Conservation (phyloP, 2,329 filamentous ascomycete species). For the Neofusicoccum cordaticola region DNA sequence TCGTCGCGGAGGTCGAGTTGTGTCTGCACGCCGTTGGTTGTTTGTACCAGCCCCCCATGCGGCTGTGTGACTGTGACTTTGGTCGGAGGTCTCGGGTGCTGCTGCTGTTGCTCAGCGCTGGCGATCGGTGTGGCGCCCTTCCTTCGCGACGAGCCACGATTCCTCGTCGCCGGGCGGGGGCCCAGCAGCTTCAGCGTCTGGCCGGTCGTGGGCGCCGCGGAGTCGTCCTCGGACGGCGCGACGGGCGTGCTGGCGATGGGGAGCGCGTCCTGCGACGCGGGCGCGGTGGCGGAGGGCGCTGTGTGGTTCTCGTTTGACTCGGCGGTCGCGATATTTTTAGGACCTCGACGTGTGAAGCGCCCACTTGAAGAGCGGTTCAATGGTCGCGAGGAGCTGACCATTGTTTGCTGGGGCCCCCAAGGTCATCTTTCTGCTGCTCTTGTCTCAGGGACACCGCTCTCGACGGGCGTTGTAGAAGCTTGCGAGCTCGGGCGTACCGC, state of each 20-base stretch:
- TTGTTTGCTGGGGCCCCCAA: constrained; percentile 22
- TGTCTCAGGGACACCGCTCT: constrained; percentile 17
- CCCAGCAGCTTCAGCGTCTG: constrained; percentile 16
- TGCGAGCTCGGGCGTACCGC: constrained; percentile 19
- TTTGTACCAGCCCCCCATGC: constrained; percentile 40
- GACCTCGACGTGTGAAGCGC: constrained; percentile 29
- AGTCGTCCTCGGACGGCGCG: constrained; percentile 7
- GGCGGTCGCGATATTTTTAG: constrained; percentile 24
- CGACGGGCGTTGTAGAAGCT: constrained; percentile 18
- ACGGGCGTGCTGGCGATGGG: constrained; percentile 13
- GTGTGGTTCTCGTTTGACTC: constrained; percentile 23
- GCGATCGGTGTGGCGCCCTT: constrained; percentile 16
- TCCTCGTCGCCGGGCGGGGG: constrained; percentile 14
- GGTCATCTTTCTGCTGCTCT: constrained; percentile 18
- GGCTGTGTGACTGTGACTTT: constrained; percentile 44
- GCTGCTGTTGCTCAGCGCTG: constrained; percentile 17
- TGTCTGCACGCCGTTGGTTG: constrained; percentile 42
- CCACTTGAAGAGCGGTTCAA: constrained; percentile 28
- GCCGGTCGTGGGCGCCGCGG: constrained; percentile 4
- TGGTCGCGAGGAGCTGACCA: constrained; percentile 31
- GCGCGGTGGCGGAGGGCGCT: constrained; percentile 28
- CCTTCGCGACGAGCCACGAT: constrained; percentile 16
- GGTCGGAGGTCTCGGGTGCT: constrained; percentile 37
- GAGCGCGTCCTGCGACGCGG: constrained; percentile 18
- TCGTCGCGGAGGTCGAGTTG: constrained; percentile 34